Base-by-base conservation (phyloP, 768 basidiomycete species). In the Gloeopeniophorella convolvens region DNA sequence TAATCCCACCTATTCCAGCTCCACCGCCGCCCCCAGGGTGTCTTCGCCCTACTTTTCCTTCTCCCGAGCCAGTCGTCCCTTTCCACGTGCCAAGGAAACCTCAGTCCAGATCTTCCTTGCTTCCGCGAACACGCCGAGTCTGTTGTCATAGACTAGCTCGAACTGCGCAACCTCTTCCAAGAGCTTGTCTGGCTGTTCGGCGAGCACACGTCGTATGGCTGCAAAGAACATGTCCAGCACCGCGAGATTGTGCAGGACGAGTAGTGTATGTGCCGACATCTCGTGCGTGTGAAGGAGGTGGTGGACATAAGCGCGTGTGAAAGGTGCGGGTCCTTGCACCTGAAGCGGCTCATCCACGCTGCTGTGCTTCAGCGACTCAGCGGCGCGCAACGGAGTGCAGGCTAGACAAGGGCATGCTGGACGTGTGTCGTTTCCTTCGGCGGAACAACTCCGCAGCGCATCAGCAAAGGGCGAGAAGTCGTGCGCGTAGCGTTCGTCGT, bases 201-300 rank as follows among this genome's bases (percentile, higher is more conserved):
- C 28, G 16, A 73, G 61, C 11, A 69, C 52, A 0, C 48, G 34
- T 42, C 89, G 74, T 1, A 92, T 68, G 0, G 76, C 77, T 0
- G 66, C 66, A 37, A 91, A 78, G 62, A 93, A 88, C 1, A 67
- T 62, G 33, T 82, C 76, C 23, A 89, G 66, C 1, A 91, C 75
- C 0, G 76, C 63, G 24, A 89, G 70, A 57, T 93, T 94, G 64
- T 94, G 91, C 66, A 81, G 72, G 10, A 72, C 74, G 15, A 93
- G 75, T 20, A 92, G 64, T 4, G 87, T 62, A 57, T 93, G 88
- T 1, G 88, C 83, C 0, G 83, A 79, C 90, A 94, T 92, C 64
- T 94, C 91, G 65, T 93, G 91, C 5, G 90, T 90, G 44, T 85
- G 82, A 30, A 92, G 68, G 12, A 94, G 77, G 59, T 94, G 90